Evolutionary conservation across 345 rosid species (phyloP), one percentile per base, ranked within the genome.

Genomic region (Brassica carinata): DNA sequence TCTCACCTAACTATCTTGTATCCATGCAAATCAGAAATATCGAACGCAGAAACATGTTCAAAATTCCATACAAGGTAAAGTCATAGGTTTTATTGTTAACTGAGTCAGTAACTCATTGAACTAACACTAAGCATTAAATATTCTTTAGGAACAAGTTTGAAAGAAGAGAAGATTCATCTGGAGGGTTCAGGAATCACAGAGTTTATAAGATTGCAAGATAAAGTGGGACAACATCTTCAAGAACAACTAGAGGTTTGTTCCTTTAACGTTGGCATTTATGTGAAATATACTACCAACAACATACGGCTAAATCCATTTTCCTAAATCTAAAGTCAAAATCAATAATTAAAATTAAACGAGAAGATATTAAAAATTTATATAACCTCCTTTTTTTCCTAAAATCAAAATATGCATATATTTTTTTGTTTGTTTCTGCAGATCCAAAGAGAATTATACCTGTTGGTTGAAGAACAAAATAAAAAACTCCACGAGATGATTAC

Each of bases 401-500:
- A 5, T 23, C n/a, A 27, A 27, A 36, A 57, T 59, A 0, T 59
- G 6, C 6, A 3, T 58, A 14, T 14, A 1, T 62, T 62, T 10
- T 18, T 14, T 10, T 55, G 3, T 17, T 57, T 26, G n/a, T 26
- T 27, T 27, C 8, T 23, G 36, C 66, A 62, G 66, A 62, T 11
- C 34, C 66, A 62, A 27, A 62, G 17, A 27, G 36, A 27, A 26
- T 62, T 62, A 27, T 62, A 27, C 66, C 2, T 27, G 34, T 2
- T 62, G 17, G 36, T 62, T n/a, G 79, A 76, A 67, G 67, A 67
- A 36, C 79, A 75, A 66, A 75, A 75, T 67, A 67, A 75, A 66
- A 26, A 66, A 23, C 72, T 75, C 18, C 17, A 55, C 15, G 57
- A 75, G 72, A 76, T 76, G 73, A 26, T 76, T 2, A 67, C 43